A percentile compares a stretch with the other conserved stretches of the same genome.
Evolutionary conservation across 352 stramenopile genomes (phyloP).

Genomic region (Phytopythium kandeliae): DNA sequence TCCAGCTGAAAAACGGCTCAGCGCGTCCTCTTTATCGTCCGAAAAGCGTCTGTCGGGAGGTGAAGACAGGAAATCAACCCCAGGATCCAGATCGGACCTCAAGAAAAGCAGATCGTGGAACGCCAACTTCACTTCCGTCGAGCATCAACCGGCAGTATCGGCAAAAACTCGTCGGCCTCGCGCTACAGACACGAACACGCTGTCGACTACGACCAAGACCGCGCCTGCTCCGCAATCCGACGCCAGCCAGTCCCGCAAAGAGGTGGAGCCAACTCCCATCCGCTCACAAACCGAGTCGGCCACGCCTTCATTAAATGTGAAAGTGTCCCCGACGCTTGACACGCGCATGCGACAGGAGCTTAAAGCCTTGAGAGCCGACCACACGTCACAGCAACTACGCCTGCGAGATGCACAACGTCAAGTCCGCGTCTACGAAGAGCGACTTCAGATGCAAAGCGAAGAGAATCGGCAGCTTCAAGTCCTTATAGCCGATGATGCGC

Average conservation of each 20-base stretch:
- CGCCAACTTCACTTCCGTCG: background rate
- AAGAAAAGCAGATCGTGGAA: background rate
- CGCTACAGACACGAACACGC: background rate
- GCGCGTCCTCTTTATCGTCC: background rate
- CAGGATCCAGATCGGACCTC: background rate
- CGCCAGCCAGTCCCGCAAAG: background rate
- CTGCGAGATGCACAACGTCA: background rate
- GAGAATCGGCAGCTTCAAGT: background rate
- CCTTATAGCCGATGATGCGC: background rate
- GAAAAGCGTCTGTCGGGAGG: background rate
- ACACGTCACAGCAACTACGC: background rate
- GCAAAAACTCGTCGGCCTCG: background rate
- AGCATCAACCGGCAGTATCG: background rate
- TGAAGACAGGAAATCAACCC: background rate
- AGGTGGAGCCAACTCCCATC: background rate
- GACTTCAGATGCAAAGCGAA: conserved; percentile 1
- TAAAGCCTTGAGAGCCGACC: background rate
- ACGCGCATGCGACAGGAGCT: background rate
- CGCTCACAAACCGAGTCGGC: background rate
- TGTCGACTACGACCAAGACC: background rate
- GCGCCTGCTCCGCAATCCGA: background rate
- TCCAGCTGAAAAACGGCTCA: background rate
- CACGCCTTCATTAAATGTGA: background rate
- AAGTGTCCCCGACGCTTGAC: background rate
- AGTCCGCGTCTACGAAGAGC: background rate